Evolutionary conservation across 805 yeast genomes (phyloP), one percentile per base, ranked within the genome.

Genomic region (Metschnikowia bowlesiae): DNA sequence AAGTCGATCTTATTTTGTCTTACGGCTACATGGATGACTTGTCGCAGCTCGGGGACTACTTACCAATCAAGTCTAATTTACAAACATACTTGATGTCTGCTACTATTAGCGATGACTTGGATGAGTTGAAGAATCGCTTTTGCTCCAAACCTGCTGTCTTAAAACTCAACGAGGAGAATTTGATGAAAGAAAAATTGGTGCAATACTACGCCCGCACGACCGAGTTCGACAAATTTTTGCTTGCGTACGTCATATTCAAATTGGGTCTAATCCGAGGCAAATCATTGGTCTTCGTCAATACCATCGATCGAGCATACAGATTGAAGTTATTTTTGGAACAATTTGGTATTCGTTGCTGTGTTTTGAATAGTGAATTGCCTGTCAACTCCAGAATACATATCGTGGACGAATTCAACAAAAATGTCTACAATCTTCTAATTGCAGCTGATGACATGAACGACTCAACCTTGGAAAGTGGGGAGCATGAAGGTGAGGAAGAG

Each of bases 71-170:
- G 62, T 85, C 86, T 54, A 82, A 80, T 52, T 73, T 88, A 57
- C 99, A 94, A 70, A 84, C 94, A 2, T 94, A 89, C 69, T 73
- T 94, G 58, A 94, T 94, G 98, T 87, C 96, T 68, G 99, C 99
- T 2, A 94, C 99, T 3, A 73, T 94, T 52, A 87, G 83, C 62
- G 96, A 89, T 40, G 97, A 92, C 54, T 81, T 92, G 55, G 82
- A 87, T 52, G 81, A 79, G 42, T 70, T 94, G 59, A 92, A 92
- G 67, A 67, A 73, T 46, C 80, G 80, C 61, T 91, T 87, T 67
- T 92, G 97, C 68, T 82, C 89, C 50, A 78, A 75, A 51, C 95
- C 96, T 1, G 96, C 95, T 1, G 79, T 88, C 26, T 73, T 94
- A 56, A 87, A 84, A 61, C 76, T 92, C 36, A 84, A 86, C 58